Evolutionary conservation across 2,329 filamentous ascomycete species (phyloP).

Genomic region (Pseudogymnoascus sp.): DNA sequence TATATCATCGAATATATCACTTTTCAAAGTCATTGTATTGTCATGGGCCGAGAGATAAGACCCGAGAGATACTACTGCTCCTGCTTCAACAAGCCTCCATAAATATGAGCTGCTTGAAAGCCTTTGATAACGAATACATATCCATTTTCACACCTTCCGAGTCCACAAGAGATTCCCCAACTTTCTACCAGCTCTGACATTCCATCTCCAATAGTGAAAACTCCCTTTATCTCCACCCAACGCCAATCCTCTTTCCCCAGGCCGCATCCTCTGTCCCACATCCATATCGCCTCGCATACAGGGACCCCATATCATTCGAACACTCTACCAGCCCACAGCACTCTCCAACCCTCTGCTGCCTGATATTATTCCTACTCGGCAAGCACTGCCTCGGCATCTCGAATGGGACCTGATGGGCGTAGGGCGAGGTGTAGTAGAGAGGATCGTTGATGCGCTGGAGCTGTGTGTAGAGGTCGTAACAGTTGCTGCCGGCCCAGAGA

Average conservation of each 20-base stretch:
- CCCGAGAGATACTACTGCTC: background rate
- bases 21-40: background rate
- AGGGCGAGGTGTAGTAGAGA: slow-evolving; percentile 2
- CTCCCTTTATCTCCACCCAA: background rate
- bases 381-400: slow-evolving; percentile 8
- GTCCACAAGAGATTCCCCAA: background rate
- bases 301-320: background rate
- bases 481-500: slow-evolving; percentile 24
- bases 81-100: background rate
- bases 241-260: slow-evolving; percentile 1
- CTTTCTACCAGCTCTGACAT: background rate
- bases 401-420: background rate
- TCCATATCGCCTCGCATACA: background rate
- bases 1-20: background rate
- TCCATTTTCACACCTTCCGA: background rate
- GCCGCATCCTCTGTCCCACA: background rate
- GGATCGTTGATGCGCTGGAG: slow-evolving; percentile 28
- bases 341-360: background rate
- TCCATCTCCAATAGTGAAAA: background rate
- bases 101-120: background rate
- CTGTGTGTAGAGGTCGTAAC: slow-evolving; percentile 25
- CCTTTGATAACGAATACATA: background rate
- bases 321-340: slow-evolving; percentile 1
- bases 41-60: background rate
- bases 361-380: slow-evolving; percentile 5